Evolutionary conservation across 257 asterid species (phyloP), one percentile per base, ranked within the genome.

Genomic region (Nicotiana obtusifolia): DNA sequence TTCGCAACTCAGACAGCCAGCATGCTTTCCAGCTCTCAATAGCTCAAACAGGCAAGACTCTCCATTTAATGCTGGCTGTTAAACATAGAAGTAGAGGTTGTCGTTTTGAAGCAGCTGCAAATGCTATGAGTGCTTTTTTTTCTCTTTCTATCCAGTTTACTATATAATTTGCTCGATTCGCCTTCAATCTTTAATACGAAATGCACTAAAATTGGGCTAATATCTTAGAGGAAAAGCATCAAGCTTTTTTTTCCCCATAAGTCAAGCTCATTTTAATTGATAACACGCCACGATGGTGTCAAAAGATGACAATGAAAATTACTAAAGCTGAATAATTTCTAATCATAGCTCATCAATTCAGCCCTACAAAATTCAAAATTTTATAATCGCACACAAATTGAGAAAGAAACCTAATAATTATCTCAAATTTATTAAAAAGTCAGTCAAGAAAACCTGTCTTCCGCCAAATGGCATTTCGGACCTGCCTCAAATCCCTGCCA

Each of bases 401-500:
- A 67, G 37, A 28, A 9, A 67, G 53, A 67, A 35, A 35, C 77
- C 77, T 20, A 41, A 41, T 57, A 41, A 69, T 20, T 37, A 37
- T 69, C 33, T n/a, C 57, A 71, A 81, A 47, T 10, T 56, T 77
- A 60, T 68, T 80, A 79, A 66, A 86, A 30, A 57, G 1, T 86
- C 81, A 88, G 77, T 89, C 95, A 77, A 90, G 80, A 84, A 92
- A 91, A 87, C 97, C 95, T 31, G 97, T 93, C 81, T 78, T 86
- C 64, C 91, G 90, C 88, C 88, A 93, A 83, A 93, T 80, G 16
- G 93, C 93, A 33, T 89, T 91, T 81, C 97, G 89, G 84, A 93
- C 97, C 84, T 89, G 95, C 83, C 94, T 86, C 77, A 91, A 89
- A 84, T 93, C 97, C 85, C 95, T 87, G 81, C 97, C 97, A 84